Conservation (phyloP, 1,284 basidiomycete genomes). For the Anthracocystis panici-leucophaei region DNA sequence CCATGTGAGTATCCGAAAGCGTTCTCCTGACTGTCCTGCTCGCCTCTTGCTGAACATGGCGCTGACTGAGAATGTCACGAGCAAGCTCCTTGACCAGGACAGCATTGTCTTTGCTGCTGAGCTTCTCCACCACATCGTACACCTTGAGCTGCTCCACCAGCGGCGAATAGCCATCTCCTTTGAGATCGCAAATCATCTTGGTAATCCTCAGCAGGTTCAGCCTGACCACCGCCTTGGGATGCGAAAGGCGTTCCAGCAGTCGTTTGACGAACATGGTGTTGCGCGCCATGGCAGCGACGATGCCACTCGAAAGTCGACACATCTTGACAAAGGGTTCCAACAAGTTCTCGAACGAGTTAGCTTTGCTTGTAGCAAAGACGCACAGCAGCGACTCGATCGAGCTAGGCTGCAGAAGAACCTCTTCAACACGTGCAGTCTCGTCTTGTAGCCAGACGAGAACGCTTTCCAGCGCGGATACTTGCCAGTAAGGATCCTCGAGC, state of each 20-base stretch:
- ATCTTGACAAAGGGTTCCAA: slow-evolving; percentile 84
- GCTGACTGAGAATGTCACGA: slow-evolving; percentile 54
- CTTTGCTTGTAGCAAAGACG: slow-evolving; percentile 84
- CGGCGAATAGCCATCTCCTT: slow-evolving; percentile 73
- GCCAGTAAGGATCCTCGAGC: slow-evolving; percentile 93
- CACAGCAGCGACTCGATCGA: slow-evolving; percentile 81
- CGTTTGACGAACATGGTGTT: slow-evolving; percentile 86
- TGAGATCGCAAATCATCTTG: slow-evolving; percentile 83
- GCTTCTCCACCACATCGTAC: slow-evolving; percentile 55
- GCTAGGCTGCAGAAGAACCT: slow-evolving; percentile 79
- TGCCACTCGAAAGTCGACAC: slow-evolving; percentile 79
- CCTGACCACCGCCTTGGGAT: slow-evolving; percentile 84
- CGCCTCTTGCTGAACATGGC: slow-evolving; percentile 24
- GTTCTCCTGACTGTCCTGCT: slow-evolving; percentile 39
- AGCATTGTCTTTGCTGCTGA: slow-evolving; percentile 54
- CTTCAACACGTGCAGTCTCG: slow-evolving; percentile 92
- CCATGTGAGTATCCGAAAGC: slow-evolving; percentile 49
- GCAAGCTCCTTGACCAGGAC: slow-evolving; percentile 75
- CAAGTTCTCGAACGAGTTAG: slow-evolving; percentile 92
- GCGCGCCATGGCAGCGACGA: slow-evolving; percentile 80
- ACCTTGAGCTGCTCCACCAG: slow-evolving; percentile 56
- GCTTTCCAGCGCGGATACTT: slow-evolving; percentile 90
- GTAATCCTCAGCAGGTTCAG: slow-evolving; percentile 89
- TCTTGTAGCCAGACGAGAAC: slow-evolving; percentile 94
- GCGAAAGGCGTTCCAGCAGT: slow-evolving; percentile 83